Evolutionary conservation across 2,329 filamentous ascomycete species (phyloP).

Genomic region (Cladosporium sp.): DNA sequence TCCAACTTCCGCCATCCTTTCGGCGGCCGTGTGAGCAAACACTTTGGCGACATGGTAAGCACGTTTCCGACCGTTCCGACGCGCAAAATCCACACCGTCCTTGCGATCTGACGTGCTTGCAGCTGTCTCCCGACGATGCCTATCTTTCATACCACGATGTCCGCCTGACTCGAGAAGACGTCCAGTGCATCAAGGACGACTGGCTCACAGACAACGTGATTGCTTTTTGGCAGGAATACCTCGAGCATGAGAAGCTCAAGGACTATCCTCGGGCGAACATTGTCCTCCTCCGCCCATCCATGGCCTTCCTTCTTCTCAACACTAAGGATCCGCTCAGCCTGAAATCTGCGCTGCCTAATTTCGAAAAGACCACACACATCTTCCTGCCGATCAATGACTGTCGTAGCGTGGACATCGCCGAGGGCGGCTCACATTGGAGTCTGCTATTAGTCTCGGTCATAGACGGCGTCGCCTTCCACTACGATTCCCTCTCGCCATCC

Average conservation of each 20-base stretch:
- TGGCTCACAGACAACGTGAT: constrained; percentile 99
- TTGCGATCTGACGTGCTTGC: constrained; percentile 5
- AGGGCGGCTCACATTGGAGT: constrained; percentile 93
- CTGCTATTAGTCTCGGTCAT: constrained; percentile 83
- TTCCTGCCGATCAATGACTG: constrained; percentile 96
- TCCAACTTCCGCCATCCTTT: constrained; percentile 47
- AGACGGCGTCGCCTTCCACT: constrained; percentile 92
- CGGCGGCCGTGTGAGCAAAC: constrained; percentile 47
- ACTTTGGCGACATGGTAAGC: constrained; percentile 42
- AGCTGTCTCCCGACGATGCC: constrained; percentile 61
- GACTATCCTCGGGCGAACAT: constrained; percentile 81
- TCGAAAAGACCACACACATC: constrained; percentile 77
- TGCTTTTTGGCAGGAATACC: constrained; percentile 95
- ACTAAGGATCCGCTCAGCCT: constrained; percentile 55
- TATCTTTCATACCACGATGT: constrained; percentile 62
- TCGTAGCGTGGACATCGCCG: constrained; percentile 68
- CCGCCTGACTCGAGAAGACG: constrained; percentile 80
- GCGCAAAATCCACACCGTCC: not conserved
- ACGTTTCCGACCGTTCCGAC: not conserved
- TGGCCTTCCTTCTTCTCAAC: constrained; percentile 88
- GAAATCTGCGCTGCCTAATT: constrained; percentile 71
- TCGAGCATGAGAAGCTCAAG: constrained; percentile 82
- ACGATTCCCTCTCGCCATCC: constrained; percentile 75
- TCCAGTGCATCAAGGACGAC: constrained; percentile 82
- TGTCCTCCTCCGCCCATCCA: constrained; percentile 82